Conservation (phyloP, 192 early-diverging fungal species). For the Podila horticola region DNA sequence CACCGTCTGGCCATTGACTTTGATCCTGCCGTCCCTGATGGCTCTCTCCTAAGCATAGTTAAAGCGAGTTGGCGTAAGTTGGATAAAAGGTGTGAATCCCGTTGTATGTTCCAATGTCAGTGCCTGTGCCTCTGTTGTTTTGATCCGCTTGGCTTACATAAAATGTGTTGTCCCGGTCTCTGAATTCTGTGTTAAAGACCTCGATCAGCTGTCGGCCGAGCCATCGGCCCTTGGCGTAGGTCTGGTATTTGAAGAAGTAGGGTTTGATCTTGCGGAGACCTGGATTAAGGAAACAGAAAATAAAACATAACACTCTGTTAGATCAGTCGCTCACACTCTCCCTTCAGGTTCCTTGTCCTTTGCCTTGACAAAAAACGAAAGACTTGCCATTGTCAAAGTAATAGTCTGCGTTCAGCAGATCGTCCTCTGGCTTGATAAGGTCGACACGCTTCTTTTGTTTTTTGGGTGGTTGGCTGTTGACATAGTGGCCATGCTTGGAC, state of each 20-base stretch:
- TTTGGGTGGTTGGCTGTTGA: slow-evolving; percentile 21
- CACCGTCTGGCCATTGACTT: slow-evolving; percentile 75
- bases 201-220: slow-evolving; percentile 77
- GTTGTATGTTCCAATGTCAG: not conserved
- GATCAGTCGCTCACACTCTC: not conserved
- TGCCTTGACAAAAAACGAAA: not conserved
- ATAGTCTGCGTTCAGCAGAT: slow-evolving; percentile 60
- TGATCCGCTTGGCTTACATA: slow-evolving; percentile 67
- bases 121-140: not conserved
- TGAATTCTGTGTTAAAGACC: slow-evolving; percentile 89
- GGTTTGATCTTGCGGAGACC: slow-evolving; percentile 87
- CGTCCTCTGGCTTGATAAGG: slow-evolving; percentile 42
- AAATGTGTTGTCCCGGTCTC: slow-evolving; percentile 81
- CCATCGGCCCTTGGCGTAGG: slow-evolving; percentile 94
- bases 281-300: slow-evolving; percentile 10
- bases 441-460: slow-evolving; percentile 51
- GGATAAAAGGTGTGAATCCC: not conserved
- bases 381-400: slow-evolving; percentile 69
- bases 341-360: not conserved
- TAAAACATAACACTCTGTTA: not conserved
- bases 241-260: slow-evolving; percentile 83
- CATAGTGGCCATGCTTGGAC: slow-evolving; percentile 43
- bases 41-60: slow-evolving; percentile 63
- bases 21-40: slow-evolving; percentile 84
- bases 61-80: not conserved